Evolutionary conservation across 106 monocot genomes (phyloP).

Genomic region (Dendrobium nobile): DNA sequence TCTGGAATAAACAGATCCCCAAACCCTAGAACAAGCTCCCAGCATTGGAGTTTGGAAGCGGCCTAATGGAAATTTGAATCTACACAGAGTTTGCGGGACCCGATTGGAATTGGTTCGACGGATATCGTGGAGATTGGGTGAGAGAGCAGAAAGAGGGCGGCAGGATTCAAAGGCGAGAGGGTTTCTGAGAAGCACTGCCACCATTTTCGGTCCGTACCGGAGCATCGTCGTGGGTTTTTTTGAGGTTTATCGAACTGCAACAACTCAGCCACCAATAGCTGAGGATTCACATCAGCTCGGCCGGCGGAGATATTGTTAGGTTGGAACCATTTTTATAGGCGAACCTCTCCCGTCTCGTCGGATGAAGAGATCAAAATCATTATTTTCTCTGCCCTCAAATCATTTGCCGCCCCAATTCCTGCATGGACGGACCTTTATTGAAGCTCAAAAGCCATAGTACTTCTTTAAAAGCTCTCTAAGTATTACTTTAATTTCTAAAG

Average conservation of each 20-base stretch:
- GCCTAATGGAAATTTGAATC: neutral
- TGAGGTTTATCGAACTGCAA: neutral
- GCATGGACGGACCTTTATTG: too few species aligned
- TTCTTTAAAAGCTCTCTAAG: too few species aligned
- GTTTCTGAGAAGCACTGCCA: constrained; percentile 14
- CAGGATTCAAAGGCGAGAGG: neutral
- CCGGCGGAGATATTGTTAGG: too few species aligned
- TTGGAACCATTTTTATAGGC: too few species aligned
- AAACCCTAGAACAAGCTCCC: neutral
- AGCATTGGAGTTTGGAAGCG: neutral
- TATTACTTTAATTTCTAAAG: too few species aligned
- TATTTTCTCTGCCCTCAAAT: too few species aligned
- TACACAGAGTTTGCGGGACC: neutral
- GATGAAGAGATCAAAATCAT: too few species aligned
- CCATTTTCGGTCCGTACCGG: constrained; percentile 7
- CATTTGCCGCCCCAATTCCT: too few species aligned
- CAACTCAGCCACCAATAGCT: too few species aligned
- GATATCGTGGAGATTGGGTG: neutral
- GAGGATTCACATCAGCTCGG: too few species aligned
- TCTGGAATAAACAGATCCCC: constrained; percentile 7
- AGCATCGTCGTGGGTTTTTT: neutral
- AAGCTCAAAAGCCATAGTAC: too few species aligned
- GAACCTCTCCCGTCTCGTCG: too few species aligned
- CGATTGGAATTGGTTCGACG: neutral
- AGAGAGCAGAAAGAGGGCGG: neutral